Conservation (phyloP, 306 rosid genomes). For the Styphnolobium japonicum region DNA sequence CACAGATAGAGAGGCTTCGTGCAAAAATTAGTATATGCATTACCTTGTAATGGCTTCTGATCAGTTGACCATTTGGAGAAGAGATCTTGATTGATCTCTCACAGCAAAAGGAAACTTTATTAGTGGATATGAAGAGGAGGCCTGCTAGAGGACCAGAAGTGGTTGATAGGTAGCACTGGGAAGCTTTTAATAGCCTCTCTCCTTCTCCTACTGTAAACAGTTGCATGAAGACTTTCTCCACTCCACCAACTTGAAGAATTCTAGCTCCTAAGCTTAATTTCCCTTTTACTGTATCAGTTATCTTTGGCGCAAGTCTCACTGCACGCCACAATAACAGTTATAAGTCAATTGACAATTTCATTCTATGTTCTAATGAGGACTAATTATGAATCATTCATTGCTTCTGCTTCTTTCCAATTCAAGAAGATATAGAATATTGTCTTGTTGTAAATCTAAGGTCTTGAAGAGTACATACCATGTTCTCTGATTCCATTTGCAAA, state of each 20-base stretch:
- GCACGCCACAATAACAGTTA: not conserved
- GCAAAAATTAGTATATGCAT: not conserved
- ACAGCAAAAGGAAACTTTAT: constrained; percentile 48
- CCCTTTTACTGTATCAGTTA: constrained; percentile 10
- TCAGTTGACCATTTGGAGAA: not conserved
- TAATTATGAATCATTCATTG: not conserved
- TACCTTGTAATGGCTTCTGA: constrained; percentile 24
- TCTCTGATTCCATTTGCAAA: constrained; percentile 21
- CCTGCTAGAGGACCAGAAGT: constrained; percentile 59
- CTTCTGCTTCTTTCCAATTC: not conserved
- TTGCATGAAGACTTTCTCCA: constrained; percentile 34
- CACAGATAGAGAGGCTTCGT: not conserved
- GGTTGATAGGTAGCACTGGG: constrained; percentile 50
- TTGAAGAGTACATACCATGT: constrained; percentile 3
- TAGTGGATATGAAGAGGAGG: constrained; percentile 23
- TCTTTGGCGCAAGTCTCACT: constrained; percentile 7
- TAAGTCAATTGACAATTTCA: not conserved
- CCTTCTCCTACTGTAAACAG: constrained; percentile 35
- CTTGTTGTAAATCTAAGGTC: not conserved
- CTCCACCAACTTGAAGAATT: constrained; percentile 20
- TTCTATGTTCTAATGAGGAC: too few species aligned
- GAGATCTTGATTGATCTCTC: constrained; percentile 36
- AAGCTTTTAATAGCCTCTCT: constrained; percentile 46
- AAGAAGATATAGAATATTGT: not conserved
- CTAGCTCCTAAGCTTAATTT: constrained; percentile 15